Conservation (phyloP, 1,139 yeast genomes). For the Groenewaldozyma sp. region DNA sequence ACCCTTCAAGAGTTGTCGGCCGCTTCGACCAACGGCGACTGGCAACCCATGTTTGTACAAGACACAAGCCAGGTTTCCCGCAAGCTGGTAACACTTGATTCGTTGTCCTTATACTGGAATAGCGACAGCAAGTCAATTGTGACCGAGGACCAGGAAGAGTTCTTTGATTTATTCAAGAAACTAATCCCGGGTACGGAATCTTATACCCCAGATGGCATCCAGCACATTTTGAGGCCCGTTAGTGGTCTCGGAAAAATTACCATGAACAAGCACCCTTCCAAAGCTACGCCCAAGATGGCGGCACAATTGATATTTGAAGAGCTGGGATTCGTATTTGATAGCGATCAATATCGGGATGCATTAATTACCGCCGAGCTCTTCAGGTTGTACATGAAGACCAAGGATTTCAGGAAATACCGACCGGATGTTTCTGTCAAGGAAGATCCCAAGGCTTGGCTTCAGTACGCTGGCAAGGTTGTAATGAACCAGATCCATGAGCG, state of each 20-base stretch:
- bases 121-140: constrained; percentile 45
- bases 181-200: constrained; percentile 22
- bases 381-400: constrained; percentile 69
- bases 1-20: constrained; percentile 85
- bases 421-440: constrained; percentile 55
- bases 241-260: constrained; percentile 81
- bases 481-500: constrained; percentile 71
- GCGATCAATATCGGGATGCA: constrained; percentile 75
- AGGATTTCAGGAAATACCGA: constrained; percentile 60
- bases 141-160: constrained; percentile 17
- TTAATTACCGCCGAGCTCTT: constrained; percentile 75
- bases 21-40: constrained; percentile 72
- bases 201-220: constrained; percentile 29
- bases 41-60: constrained; percentile 82
- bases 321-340: constrained; percentile 74
- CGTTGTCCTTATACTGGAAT: constrained; percentile 79
- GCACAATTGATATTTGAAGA: constrained; percentile 79
- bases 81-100: constrained; percentile 66
- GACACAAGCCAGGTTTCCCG: constrained; percentile 60
- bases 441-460: constrained; percentile 74
- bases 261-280: constrained; percentile 74
- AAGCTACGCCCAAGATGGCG: constrained; percentile 59
- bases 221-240: constrained; percentile 77
- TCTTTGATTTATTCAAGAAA: constrained; percentile 24
- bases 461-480: constrained; percentile 67